These are phyloP conservation scores for Entophlyctis luteolus DNA, from an alignment of 192 early-diverging fungal species.

Conservation along the genomic window DNA sequence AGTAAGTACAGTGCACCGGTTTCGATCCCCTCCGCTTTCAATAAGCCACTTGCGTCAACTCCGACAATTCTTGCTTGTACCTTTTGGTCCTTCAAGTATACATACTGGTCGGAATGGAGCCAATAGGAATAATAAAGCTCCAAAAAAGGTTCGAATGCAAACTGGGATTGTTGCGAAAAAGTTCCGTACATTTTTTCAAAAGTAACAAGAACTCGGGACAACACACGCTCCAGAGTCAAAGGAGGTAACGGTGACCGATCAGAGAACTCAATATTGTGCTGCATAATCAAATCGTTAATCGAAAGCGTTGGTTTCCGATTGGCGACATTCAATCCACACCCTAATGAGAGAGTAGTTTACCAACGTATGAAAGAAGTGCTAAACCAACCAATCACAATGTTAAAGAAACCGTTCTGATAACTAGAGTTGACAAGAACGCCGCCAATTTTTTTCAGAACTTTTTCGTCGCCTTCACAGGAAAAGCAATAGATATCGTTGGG, in stretches of 20 bases:
- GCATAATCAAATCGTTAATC: constrained; percentile 73
- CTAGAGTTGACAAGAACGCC: constrained; percentile 86
- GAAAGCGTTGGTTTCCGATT: constrained; percentile 84
- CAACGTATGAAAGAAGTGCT: background rate
- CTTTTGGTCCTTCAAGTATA: constrained; percentile 36
- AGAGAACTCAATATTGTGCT: constrained; percentile 45
- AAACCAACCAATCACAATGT: constrained; percentile 74
- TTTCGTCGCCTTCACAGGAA: background rate
- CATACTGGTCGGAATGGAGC: constrained; percentile 67
- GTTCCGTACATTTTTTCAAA: constrained; percentile 74
- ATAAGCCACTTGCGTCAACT: constrained; percentile 71
- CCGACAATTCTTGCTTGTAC: constrained; percentile 66
- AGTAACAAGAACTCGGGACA: constrained; percentile 62
- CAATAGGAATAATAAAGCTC: constrained; percentile 78
- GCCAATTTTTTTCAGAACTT: constrained; percentile 69
- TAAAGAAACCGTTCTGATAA: constrained; percentile 66
- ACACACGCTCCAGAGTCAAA: constrained; percentile 63
- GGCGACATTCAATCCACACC: constrained; percentile 81
- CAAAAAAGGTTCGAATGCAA: constrained; percentile 69
- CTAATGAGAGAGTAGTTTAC: constrained; percentile 27
- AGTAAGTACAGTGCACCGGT: constrained; percentile 57
- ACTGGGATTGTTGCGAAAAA: constrained; percentile 46
- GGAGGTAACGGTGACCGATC: constrained; percentile 42
- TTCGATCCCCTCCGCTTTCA: constrained; percentile 63
- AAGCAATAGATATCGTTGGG: constrained; percentile 89